phyloP scores from a whole-genome alignment of 148 eudicot species.

The Silene conica region DNA sequence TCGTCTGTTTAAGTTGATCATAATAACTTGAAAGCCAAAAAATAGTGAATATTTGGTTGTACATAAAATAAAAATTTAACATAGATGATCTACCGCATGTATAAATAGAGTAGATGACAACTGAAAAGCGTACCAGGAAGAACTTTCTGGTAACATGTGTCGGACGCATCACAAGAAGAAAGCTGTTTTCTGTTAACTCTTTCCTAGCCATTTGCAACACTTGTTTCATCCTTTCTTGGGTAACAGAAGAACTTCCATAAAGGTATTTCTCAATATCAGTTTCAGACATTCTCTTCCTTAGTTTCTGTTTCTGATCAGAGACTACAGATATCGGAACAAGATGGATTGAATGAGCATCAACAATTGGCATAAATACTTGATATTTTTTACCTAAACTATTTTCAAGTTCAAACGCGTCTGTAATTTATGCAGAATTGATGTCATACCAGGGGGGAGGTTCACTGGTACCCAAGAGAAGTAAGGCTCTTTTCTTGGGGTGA shows the following conservation, averaged over 20 bases:
- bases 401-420: neutral
- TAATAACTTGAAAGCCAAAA: too few relatives aligned
- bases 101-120: too few relatives aligned
- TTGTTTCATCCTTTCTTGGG: constrained; percentile 17
- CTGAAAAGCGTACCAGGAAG: constrained; percentile 18
- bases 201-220: constrained; percentile 25
- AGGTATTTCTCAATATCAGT: neutral
- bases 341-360: neutral
- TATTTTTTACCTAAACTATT: neutral
- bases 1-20: too few relatives aligned
- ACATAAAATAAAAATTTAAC: too few relatives aligned
- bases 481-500: neutral
- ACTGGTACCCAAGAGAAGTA: constrained; percentile 15
- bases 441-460: constrained; percentile 12
- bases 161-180: constrained; percentile 32
- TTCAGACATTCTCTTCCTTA: neutral
- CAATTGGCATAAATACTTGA: neutral
- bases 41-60: too few relatives aligned
- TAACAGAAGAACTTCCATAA: constrained; percentile 18
- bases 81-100: too few relatives aligned
- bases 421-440: neutral
- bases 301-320: constrained; percentile 9
- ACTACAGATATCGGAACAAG: neutral
- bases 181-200: constrained; percentile 23
- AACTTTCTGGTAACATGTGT: constrained; percentile 24